phyloP scores from a whole-genome alignment of 768 basidiomycete species.

The Lactarius vividus region DNA sequence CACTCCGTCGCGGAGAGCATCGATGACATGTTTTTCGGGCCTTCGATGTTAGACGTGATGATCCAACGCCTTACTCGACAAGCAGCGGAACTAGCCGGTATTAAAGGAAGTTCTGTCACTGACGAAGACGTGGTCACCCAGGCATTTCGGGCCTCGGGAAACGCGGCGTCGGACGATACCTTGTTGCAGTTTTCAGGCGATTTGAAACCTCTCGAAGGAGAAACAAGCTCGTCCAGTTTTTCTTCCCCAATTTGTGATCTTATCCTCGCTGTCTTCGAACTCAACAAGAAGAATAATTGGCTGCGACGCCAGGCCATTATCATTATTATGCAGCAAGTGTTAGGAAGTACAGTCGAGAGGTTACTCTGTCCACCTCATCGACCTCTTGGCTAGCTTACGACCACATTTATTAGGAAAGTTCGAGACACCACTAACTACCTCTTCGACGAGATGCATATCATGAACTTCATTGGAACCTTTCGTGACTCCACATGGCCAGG shows the following conservation, averaged over 20 bases:
- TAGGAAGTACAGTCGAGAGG: conserved; percentile 96
- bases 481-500: conserved; percentile 81
- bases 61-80: conserved; percentile 87
- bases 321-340: conserved; percentile 91
- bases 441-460: conserved; percentile 66
- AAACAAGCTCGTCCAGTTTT: conserved; percentile 85
- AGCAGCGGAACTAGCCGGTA: conserved; percentile 84
- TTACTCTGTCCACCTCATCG: conserved; percentile 33
- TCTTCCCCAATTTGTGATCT: conserved; percentile 94
- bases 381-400: not conserved
- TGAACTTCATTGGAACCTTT: conserved; percentile 63
- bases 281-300: conserved; percentile 97
- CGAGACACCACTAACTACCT: conserved; percentile 69
- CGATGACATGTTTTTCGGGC: conserved; percentile 96
- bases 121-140: conserved; percentile 85
- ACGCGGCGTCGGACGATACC: conserved; percentile 61
- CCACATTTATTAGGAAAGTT: conserved; percentile 60
- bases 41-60: conserved; percentile 94
- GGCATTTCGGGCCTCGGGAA: conserved; percentile 70
- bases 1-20: conserved; percentile 91
- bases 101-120: conserved; percentile 71
- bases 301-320: conserved; percentile 92
- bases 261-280: conserved; percentile 88
- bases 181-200: conserved; percentile 73
- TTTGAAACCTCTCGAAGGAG: conserved; percentile 79